phyloP scores from a whole-genome alignment of 2,329 filamentous ascomycete genomes.

The Cladophialophora yegresii region DNA sequence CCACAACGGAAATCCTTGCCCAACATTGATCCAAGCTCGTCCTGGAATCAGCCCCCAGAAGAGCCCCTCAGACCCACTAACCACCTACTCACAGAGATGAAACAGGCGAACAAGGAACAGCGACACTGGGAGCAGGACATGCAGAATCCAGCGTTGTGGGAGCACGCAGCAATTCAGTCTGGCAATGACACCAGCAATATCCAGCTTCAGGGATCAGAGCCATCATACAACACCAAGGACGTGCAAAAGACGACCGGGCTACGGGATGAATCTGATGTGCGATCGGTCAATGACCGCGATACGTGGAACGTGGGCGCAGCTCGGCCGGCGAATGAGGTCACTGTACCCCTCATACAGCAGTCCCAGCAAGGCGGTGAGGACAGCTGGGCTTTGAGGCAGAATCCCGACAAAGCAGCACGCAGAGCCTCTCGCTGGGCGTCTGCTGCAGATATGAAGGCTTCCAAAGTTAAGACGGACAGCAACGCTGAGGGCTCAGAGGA shows the following conservation, averaged over 20 bases:
- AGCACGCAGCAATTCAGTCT: not conserved
- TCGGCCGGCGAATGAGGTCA: not conserved
- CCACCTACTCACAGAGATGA: not conserved
- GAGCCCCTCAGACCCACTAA: not conserved
- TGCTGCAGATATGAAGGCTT: slow-evolving; percentile 19
- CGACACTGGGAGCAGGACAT: not conserved
- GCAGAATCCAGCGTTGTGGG: not conserved
- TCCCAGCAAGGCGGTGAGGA: not conserved
- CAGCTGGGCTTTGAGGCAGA: not conserved
- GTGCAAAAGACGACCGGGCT: not conserved
- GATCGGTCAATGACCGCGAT: not conserved
- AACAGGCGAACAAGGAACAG: not conserved
- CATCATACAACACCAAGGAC: not conserved
- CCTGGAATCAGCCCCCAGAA: not conserved
- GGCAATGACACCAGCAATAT: not conserved
- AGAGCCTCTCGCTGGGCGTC: slow-evolving; percentile 19
- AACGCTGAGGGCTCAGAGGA: slow-evolving; percentile 31
- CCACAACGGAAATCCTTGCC: not conserved
- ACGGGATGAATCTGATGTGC: not conserved
- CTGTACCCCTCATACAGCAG: not conserved
- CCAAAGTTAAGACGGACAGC: slow-evolving; percentile 21
- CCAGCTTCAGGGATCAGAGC: not conserved
- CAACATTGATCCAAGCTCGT: not conserved
- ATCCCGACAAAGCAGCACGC: not conserved
- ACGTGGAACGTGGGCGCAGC: not conserved